Evolutionary conservation across 176 grass and related monocot species (phyloP), one percentile per base, ranked within the genome.

Genomic region (Stipa capillata): DNA sequence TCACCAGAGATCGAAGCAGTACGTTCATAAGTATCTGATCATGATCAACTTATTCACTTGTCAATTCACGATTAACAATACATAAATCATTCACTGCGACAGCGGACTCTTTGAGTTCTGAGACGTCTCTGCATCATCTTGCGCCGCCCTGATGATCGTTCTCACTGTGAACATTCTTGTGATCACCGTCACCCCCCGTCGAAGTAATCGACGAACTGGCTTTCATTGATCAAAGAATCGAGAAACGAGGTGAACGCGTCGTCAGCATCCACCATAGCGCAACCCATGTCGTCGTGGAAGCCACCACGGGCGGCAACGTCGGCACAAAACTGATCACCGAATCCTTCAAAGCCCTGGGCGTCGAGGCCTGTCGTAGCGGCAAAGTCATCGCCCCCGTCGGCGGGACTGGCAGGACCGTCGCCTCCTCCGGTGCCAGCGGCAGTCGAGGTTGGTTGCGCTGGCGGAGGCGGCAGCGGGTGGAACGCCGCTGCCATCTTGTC

Each of bases 221-320:
- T 69, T 8, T 87, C 85, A 28, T 51, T 57, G 35, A 87, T 80
- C 76, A 87, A 25, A 4, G 85, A 91, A 78, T 91, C 85, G 2
- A 91, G 75, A 53, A 87, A 91, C 25, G 74, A 81, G 25, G 88
- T 80, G 79, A 91, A 87, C 20, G 83, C 64, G 76, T 58, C 89
- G 67, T 91, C 83, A n/a, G n/a, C n/a, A 41, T 77, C 83, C 2
- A 49, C 20, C n/a, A 59, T 7, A 51, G 40, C 0, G 37, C 49
- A 69, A 33, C n/a, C 73, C 39, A 57, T 15, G n/a, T n/a, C n/a
- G 40, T 39, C 51, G 62, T 39, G 51, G 62, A 77, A 59, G 8
- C 6, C 82, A 29, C 73, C 73, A 48, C 28, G 61, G 23, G n/a
- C 29, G 8, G 27, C 72, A 43, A 53, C 48, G 49, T 9, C 39